Base-by-base conservation (phyloP, 371 early-diverging fungal species). In the Choanephora cucurbitarum region DNA sequence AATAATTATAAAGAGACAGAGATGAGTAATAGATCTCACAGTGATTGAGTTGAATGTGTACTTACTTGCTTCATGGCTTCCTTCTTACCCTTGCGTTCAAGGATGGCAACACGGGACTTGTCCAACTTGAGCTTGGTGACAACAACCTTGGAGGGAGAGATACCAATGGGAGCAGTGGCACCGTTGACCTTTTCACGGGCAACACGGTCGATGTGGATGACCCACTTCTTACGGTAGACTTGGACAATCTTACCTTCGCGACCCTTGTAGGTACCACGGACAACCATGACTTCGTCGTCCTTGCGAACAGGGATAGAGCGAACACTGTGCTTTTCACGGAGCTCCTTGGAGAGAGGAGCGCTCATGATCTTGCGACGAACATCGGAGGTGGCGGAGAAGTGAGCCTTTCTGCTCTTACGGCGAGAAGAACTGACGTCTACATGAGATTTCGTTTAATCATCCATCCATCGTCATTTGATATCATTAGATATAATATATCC, bases 141-240 rank as follows among this genome's bases (percentile, higher is more conserved):
- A 68, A 92, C 87, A 57, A 96, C 96, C 82, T 98, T 98, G 81
- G 96, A 96, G 72, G 98, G 97, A 89, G 95, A 93, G 78, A 98
- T 85, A 66, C 94, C 94, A 75, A 97, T 83, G 59, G 87, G 90
- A 58, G 93, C 93, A 67, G 93, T 82, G 68, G 87, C 85, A 76
- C 96, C 95, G 86, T 97, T 98, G 70, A 87, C 90, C 92, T 98
- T 98, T 78, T 98, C 97, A 73, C 89, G 90, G 74, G 79, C 85
- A 72, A 98, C 79, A 72, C 95, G 92, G 76, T 98, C 97, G 64
- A 98, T 87, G 90, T 97, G 93, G 80, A 98, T 97, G 63, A 94
- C 90, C 87, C 87, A 98, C 90, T 95, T 96, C 84, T 92, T 91
- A 73, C 98, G 94, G 92, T 97, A 97, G 73, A 94, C 94, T 64